phyloP scores from a whole-genome alignment of 768 basidiomycete genomes.

The Cystofilobasidium capitatum region DNA sequence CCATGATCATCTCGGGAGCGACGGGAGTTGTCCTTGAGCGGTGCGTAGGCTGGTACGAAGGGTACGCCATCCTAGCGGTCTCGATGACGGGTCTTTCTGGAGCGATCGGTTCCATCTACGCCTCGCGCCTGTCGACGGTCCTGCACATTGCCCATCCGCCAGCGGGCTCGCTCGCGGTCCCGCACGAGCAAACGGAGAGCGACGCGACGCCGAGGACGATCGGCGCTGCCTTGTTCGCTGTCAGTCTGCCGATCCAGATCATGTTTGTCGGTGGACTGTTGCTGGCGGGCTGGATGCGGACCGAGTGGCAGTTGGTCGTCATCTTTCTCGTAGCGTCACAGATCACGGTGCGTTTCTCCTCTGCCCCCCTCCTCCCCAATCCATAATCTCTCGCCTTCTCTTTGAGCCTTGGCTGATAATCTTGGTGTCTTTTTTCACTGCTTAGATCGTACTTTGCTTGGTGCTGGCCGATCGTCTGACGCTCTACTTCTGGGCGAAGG shows the following conservation, averaged over 20 bases:
- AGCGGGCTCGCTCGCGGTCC: background rate
- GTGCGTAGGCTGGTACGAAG: slow-evolving; percentile 77
- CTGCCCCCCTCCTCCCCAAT: background rate
- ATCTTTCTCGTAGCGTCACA: slow-evolving; percentile 64
- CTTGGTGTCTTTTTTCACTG: background rate
- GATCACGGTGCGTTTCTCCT: slow-evolving; percentile 53
- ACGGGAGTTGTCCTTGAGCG: slow-evolving; percentile 85
- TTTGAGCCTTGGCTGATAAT: background rate
- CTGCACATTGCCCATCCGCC: slow-evolving; percentile 54
- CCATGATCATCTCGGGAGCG: slow-evolving; percentile 54
- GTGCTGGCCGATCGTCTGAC: slow-evolving; percentile 58
- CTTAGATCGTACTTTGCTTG: slow-evolving; percentile 62
- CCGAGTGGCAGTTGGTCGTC: slow-evolving; percentile 53
- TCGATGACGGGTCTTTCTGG: slow-evolving; percentile 85
- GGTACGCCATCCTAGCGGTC: slow-evolving; percentile 75
- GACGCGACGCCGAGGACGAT: slow-evolving; percentile 40
- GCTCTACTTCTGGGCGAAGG: slow-evolving; percentile 63
- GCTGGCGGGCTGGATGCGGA: slow-evolving; percentile 66
- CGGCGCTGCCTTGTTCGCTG: slow-evolving; percentile 51
- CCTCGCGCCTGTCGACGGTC: slow-evolving; percentile 80
- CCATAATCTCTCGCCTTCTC: background rate
- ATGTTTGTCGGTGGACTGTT: slow-evolving; percentile 60
- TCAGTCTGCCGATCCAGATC: slow-evolving; percentile 72
- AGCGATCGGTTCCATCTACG: slow-evolving; percentile 77
- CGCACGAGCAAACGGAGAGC: slow-evolving; percentile 11